A percentile compares a stretch with the other conserved stretches of the same genome.
Conservation (phyloP, 1,284 basidiomycete species). For the Schizopora paradoxa region DNA sequence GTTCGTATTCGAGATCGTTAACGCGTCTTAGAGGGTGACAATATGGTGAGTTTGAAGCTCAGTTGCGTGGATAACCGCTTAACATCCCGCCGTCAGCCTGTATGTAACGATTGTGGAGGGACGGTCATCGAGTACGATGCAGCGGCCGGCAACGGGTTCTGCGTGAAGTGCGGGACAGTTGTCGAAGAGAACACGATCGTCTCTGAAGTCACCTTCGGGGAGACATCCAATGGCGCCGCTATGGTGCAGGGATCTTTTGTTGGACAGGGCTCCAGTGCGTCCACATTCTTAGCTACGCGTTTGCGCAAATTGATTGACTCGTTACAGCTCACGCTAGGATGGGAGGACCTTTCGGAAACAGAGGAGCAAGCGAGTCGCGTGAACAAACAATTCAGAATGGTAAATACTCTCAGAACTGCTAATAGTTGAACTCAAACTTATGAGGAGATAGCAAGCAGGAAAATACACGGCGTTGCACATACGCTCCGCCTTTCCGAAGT, state of each 20-base stretch:
- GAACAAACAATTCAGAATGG: conserved; percentile 89
- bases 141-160: conserved; percentile 79
- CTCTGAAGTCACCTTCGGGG: conserved; percentile 90
- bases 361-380: conserved; percentile 70
- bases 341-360: conserved; percentile 73
- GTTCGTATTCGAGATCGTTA: no score
- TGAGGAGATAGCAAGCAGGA: conserved; percentile 60
- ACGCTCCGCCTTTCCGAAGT: conserved; percentile 76
- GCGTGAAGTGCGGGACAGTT: conserved; percentile 81
- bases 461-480: conserved; percentile 77
- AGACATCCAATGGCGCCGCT: conserved; percentile 87
- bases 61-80: no score
- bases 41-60: no score
- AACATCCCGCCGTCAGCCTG: no score
- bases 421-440: background rate
- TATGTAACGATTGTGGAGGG: conserved; percentile 69
- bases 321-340: conserved; percentile 71
- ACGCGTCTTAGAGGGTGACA: no score
- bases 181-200: conserved; percentile 95
- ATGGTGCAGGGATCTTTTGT: conserved; percentile 96
- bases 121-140: conserved; percentile 79
- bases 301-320: background rate
- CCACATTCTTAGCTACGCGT: conserved; percentile 4
- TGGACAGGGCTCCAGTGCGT: conserved; percentile 87
- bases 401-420: conserved; percentile 30